Evolutionary conservation across 2,329 filamentous ascomycete genomes (phyloP), one percentile per base, ranked within the genome.

Genomic region (Arthroderma uncinatum): DNA sequence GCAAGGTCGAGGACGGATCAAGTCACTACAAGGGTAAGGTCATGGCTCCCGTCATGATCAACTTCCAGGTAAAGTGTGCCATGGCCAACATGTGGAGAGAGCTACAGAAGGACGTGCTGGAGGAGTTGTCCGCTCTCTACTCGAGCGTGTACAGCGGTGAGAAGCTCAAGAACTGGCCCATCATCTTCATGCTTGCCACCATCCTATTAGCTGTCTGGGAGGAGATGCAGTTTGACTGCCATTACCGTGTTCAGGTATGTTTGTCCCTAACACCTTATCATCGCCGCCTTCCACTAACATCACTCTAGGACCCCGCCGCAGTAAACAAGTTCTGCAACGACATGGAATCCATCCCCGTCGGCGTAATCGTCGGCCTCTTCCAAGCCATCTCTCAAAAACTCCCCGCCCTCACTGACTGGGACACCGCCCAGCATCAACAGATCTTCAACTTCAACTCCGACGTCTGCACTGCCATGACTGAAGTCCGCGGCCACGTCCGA

Each of bases 11-110:
- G 54, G 87, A 93, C 66, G 83, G 88, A 66, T 82, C 85, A 56
- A 95, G 89, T 63, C 93, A 89, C 70, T 96, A 86, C 78, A 86
- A 82, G 65, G 91, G 91, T 67, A 92, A 92, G 78, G 91, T 86
- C 36, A 84, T 95, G 61, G 92, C 92, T 14, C 92, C 92, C 10
- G 91, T 96, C 69, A 95, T 97, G 91, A 94, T 97, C 82, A 97
- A 96, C 79, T 96, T 96, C 82, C 89, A 96, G 77, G 90, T 97
- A 78, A 97, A 97, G 81, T 93, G 88, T 67, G 91, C 91, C 56
- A 85, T 97, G 75, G 92, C 91, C 63, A 90, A 94, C 67, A 94
- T 96, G 89, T 97, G 92, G 92, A 90, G 92, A 63, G 91, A 95
- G 73, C 79, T 97, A 58, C 91, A 96, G 72, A 95, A 94, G 77